phyloP scores from a whole-genome alignment of 306 rosid species.

The Quercus wislizeni region DNA sequence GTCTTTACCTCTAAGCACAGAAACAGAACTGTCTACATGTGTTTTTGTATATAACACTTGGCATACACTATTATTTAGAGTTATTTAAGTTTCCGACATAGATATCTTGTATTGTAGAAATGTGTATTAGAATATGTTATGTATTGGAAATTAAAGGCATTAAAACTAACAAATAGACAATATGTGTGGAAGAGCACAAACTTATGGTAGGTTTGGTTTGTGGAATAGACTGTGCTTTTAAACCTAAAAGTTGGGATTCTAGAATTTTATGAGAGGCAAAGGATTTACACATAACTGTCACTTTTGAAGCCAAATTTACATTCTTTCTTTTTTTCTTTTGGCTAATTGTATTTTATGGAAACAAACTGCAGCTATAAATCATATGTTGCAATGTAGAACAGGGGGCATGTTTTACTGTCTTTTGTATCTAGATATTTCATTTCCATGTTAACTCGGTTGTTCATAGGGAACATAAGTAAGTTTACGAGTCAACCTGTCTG shows the following conservation, averaged over 20 bases:
- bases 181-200: neutral
- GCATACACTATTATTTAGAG: neutral
- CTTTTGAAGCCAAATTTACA: neutral
- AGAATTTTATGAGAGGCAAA: neutral
- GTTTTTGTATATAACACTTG: neutral
- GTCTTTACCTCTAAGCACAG: neutral
- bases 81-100: neutral
- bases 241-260: neutral
- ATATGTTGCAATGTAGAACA: neutral
- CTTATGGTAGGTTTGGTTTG: neutral
- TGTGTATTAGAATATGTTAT: neutral
- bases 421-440: neutral
- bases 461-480: neutral
- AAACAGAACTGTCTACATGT: neutral
- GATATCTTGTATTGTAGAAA: neutral
- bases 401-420: neutral
- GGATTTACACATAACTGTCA: neutral
- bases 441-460: neutral
- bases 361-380: neutral
- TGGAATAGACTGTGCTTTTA: neutral
- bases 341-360: neutral
- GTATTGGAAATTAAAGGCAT: neutral
- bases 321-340: neutral
- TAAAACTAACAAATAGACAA: neutral
- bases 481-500: neutral